These are phyloP conservation scores for Candida sphagnicola DNA, from an alignment of 805 yeast genomes.

Conservation along the genomic window DNA sequence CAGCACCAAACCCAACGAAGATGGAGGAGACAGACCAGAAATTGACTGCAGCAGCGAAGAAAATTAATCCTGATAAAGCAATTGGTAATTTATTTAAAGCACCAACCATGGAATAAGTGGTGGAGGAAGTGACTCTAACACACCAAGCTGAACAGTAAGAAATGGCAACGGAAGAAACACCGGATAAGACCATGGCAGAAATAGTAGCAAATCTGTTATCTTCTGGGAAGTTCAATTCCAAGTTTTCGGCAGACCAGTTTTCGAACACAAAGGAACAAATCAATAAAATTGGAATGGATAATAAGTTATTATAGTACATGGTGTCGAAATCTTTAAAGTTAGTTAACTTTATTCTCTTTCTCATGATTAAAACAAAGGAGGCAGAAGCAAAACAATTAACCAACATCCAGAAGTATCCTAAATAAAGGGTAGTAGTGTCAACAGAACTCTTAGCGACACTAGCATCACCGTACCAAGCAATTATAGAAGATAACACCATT, in stretches of 20 bases:
- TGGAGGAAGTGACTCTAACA: slow-evolving; percentile 97
- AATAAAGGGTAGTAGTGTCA: slow-evolving; percentile 43
- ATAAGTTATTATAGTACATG: slow-evolving; percentile 95
- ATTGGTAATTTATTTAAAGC: slow-evolving; percentile 97
- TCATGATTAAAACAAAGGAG: slow-evolving; percentile 87
- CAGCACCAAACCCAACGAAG: slow-evolving; percentile 90
- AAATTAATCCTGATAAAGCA: slow-evolving; percentile 89
- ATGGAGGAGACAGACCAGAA: slow-evolving; percentile 89
- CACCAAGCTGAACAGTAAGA: slow-evolving; percentile 99
- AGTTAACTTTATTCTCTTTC: slow-evolving; percentile 96
- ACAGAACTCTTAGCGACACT: slow-evolving; percentile 35
- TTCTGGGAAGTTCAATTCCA: slow-evolving; percentile 73
- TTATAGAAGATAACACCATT: slow-evolving; percentile 94
- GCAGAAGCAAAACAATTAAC: slow-evolving; percentile 93
- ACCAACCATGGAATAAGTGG: slow-evolving; percentile 99
- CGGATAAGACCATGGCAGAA: slow-evolving; percentile 84
- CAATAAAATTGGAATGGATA: slow-evolving; percentile 86
- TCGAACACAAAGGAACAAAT: slow-evolving; percentile 73
- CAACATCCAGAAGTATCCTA: slow-evolving; percentile 97
- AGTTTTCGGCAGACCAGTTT: slow-evolving; percentile 87
- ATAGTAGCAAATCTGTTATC: slow-evolving; percentile 65
- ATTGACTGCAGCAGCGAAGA: slow-evolving; percentile 94
- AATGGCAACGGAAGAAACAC: slow-evolving; percentile 92
- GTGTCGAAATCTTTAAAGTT: slow-evolving; percentile 97
- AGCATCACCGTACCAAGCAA: slow-evolving; percentile 89